A percentile compares a stretch with the other conserved stretches of the same genome.
These are phyloP conservation scores for Alnus rubra DNA, from an alignment of 306 rosid species.

Conservation along the genomic window DNA sequence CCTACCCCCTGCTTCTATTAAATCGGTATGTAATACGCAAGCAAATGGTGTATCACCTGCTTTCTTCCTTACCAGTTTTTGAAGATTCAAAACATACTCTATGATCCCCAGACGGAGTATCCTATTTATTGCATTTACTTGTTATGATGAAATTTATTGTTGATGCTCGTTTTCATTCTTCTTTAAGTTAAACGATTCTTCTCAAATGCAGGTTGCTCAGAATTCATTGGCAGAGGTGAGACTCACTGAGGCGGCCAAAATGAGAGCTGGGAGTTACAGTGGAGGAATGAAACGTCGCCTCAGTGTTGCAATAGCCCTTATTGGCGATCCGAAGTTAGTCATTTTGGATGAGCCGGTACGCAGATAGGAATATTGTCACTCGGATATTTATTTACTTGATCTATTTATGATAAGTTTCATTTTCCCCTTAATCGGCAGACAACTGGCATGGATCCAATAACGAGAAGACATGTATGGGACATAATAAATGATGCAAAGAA, in stretches of 20 bases:
- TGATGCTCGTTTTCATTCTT: constrained; percentile 8
- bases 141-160: constrained; percentile 8
- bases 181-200: constrained; percentile 23
- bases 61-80: background rate
- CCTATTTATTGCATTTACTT: background rate
- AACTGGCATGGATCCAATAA: constrained; percentile 94
- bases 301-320: constrained; percentile 86
- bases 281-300: constrained; percentile 97
- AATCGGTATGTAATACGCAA: constrained; percentile 49
- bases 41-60: constrained; percentile 13
- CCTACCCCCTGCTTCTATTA: constrained; percentile 57
- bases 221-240: constrained; percentile 70
- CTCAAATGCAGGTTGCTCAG: constrained; percentile 49
- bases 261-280: constrained; percentile 85
- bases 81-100: background rate
- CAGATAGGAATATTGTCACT: constrained; percentile 15
- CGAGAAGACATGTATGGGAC: constrained; percentile 96
- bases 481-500: constrained; percentile 77
- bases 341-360: constrained; percentile 89
- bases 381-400: constrained; percentile 19
- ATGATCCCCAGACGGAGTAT: background rate
- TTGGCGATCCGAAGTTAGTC: constrained; percentile 81
- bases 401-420: constrained; percentile 27
- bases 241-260: constrained; percentile 70
- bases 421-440: constrained; percentile 46